Conservation (phyloP, 371 early-diverging fungal species). For the Mortierella sp. region DNA sequence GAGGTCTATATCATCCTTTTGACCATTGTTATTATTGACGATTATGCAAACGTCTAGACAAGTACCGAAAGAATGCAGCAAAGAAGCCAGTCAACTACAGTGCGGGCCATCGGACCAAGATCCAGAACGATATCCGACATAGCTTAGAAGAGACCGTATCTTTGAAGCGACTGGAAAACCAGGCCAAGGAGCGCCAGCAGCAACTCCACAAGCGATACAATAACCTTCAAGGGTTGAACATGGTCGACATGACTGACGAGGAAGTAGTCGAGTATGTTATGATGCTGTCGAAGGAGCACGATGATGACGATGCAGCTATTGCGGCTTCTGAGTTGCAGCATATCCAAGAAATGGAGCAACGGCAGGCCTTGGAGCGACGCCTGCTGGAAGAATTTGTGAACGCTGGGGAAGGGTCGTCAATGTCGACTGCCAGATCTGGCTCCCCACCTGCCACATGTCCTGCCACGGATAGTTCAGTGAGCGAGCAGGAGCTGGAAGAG, state of each 20-base stretch:
- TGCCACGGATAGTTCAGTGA: constrained; percentile 3
- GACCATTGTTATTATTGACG: neutral
- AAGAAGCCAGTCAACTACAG: constrained; percentile 45
- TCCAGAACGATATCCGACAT: constrained; percentile 48
- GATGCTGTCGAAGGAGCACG: constrained; percentile 55
- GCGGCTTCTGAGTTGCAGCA: constrained; percentile 33
- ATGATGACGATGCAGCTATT: constrained; percentile 24
- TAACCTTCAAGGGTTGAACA: constrained; percentile 49
- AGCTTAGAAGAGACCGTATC: constrained; percentile 47
- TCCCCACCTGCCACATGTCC: neutral
- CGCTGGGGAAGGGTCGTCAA: constrained; percentile 33
- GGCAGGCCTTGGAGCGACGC: constrained; percentile 12
- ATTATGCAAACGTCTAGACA: constrained; percentile 16
- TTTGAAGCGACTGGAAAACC: constrained; percentile 29
- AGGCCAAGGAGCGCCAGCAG: constrained; percentile 42
- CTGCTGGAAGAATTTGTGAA: neutral
- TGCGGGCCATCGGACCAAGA: constrained; percentile 47
- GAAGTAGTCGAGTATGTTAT: constrained; percentile 55
- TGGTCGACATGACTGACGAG: constrained; percentile 56
- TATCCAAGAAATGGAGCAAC: constrained; percentile 32
- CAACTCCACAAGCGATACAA: constrained; percentile 52
- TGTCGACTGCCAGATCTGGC: neutral
- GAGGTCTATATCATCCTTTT: neutral
- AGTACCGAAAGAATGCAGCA: constrained; percentile 9
- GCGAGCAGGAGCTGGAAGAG: constrained; percentile 42